Base-by-base conservation (phyloP, 2,329 filamentous ascomycete genomes). In the Berkeleyomyces basicola region DNA sequence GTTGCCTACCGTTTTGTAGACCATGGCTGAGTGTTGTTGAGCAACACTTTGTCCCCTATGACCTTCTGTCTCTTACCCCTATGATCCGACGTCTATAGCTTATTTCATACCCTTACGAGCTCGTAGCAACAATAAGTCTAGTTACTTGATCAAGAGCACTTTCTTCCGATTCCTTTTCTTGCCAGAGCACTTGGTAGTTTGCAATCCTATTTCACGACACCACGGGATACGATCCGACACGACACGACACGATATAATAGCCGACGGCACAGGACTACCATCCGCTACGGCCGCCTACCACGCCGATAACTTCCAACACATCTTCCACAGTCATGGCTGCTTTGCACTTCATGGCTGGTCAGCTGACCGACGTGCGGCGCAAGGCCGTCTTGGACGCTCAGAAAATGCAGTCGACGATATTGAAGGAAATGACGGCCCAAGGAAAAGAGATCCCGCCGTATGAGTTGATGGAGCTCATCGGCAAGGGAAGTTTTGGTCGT, bases 401-500 rank as follows among this genome's bases (percentile, higher is more conserved):
- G 63, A 80, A 83, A 66, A 84, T 85, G 81, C 80, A 85, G 70
- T 72, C 74, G 40, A 71, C 76, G 4, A 80, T 86, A 33, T 73
- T 79, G 59, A 82, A 84, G 65, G 77, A 81, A 63, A 82, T 82
- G 65, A 76, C 75, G 59, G 79, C 80, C 61, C 75, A 75, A 58
- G 79, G 80, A 39, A 78, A 79, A 59, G 75, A 78, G 14, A 75
- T 79, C 2, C 83, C 83, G 1, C 77, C 77, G 2, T 86, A 85
- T 66, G 76, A 77, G 7, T 79, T 86, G 46, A 74, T 78, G 14
- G 83, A 86, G 70, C 73, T 86, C 39, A 86, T 86, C 67, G 83
- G 83, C 43, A 86, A 86, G 68, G 83, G 83, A 42, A 79, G 79
- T 61, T 86, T 82, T 68, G 83, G 83, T 6, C 78, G 83, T 42